phyloP scores from a whole-genome alignment of 352 stramenopile species.

The Plasmopara halstedii region DNA sequence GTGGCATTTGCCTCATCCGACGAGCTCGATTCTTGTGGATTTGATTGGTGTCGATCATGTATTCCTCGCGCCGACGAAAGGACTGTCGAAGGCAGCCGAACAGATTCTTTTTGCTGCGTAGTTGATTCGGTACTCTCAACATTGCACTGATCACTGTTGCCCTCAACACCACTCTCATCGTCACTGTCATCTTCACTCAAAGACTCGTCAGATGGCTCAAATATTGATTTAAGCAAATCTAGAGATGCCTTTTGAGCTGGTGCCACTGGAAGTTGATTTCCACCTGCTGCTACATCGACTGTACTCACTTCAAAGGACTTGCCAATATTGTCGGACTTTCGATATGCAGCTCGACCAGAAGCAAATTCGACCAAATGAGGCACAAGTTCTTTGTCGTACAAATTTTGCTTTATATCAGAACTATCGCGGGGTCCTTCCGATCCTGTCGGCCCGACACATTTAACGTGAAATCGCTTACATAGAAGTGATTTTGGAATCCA shows the following conservation, averaged over 20 bases:
- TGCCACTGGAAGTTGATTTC: constrained; percentile 33
- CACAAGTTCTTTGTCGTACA: constrained; percentile 69
- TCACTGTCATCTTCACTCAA: constrained; percentile 27
- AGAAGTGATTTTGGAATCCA: constrained; percentile 68
- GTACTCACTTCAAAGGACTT: neutral
- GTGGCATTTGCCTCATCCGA: constrained; percentile 16
- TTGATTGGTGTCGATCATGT: neutral
- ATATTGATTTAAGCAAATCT: constrained; percentile 72
- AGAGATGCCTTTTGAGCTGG: constrained; percentile 31
- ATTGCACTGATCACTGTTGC: constrained; percentile 3
- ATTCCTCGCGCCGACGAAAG: neutral
- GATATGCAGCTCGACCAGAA: constrained; percentile 21
- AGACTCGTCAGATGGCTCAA: constrained; percentile 64
- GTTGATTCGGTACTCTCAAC: neutral
- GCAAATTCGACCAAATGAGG: constrained; percentile 64
- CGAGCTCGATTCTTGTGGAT: constrained; percentile 11
- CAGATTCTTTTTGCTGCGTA: neutral
- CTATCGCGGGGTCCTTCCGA: constrained; percentile 15
- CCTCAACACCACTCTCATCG: constrained; percentile 20
- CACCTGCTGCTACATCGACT: neutral
- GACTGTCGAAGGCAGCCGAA: neutral
- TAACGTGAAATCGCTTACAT: constrained; percentile 79
- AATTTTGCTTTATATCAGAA: constrained; percentile 24
- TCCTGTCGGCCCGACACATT: constrained; percentile 36
- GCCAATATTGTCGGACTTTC: neutral